These are phyloP conservation scores for Dactylellina sp. DNA, from an alignment of 2,329 filamentous ascomycete genomes.

Conservation along the genomic window DNA sequence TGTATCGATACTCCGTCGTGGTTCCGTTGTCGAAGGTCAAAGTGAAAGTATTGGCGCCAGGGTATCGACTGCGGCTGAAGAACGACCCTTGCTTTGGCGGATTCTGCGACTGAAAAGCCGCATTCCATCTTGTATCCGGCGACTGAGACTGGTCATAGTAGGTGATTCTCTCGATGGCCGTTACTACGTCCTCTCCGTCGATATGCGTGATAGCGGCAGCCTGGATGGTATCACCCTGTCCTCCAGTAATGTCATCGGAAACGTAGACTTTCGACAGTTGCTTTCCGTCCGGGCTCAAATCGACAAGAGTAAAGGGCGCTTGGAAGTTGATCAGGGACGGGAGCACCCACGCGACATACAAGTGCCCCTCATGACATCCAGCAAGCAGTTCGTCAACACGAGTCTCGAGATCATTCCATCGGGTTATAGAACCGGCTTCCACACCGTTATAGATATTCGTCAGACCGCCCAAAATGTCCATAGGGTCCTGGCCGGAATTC, in stretches of 20 bases:
- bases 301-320: constrained; percentile 36
- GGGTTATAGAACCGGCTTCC: constrained; percentile 35
- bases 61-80: constrained; percentile 28
- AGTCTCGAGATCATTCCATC: constrained; percentile 49
- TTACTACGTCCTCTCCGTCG: constrained; percentile 41
- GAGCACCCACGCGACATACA: constrained; percentile 45
- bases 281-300: constrained; percentile 44
- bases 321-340: constrained; percentile 51
- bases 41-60: constrained; percentile 44
- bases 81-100: constrained; percentile 40
- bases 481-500: constrained; percentile 48
- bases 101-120: constrained; percentile 47
- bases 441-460: constrained; percentile 30
- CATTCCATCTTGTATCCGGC: constrained; percentile 46
- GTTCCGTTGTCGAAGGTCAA: constrained; percentile 52
- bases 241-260: constrained; percentile 10
- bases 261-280: constrained; percentile 36
- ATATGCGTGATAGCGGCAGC: constrained; percentile 51
- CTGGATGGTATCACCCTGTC: background rate
- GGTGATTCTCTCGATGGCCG: constrained; percentile 33
- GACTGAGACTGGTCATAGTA: constrained; percentile 50
- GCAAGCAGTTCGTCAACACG: constrained; percentile 29
- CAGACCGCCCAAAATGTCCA: constrained; percentile 49
- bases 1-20: constrained; percentile 34
- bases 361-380: constrained; percentile 45